Evolutionary conservation across 2,329 filamentous ascomycete genomes (phyloP).

Genomic region (Penicillium brasilianum): DNA sequence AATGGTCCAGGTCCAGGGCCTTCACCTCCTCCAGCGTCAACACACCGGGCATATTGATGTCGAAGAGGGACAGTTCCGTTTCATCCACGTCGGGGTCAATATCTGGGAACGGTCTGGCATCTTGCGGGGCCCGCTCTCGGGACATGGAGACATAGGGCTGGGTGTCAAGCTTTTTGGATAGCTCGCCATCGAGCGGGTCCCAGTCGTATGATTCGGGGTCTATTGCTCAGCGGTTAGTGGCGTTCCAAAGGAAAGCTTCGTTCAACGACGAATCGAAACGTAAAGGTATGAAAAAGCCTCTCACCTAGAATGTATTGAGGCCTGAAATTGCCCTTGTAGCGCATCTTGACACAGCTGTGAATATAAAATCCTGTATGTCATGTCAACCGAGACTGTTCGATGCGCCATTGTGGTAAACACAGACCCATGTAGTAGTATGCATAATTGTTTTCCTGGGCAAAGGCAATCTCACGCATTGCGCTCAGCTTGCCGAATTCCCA

Average conservation of each 20-base stretch:
- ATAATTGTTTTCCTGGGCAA: conserved; percentile 61
- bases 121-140: conserved; percentile 37
- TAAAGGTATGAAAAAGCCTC: conserved; percentile 9
- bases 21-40: conserved; percentile 50
- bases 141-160: conserved; percentile 53
- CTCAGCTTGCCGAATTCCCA: conserved; percentile 69
- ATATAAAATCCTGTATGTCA: conserved; percentile 62
- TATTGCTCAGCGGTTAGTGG: conserved; percentile 25
- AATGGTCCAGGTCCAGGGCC: conserved; percentile 50
- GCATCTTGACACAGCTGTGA: conserved; percentile 60
- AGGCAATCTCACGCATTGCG: conserved; percentile 63
- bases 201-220: conserved; percentile 54
- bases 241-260: background rate
- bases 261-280: conserved; percentile 5
- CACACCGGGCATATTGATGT: conserved; percentile 53
- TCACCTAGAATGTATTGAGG: conserved; percentile 56
- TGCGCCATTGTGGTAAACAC: conserved; percentile 4
- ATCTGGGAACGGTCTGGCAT: conserved; percentile 8
- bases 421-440: conserved; percentile 69
- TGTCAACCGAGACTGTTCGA: background rate
- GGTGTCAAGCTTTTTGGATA: conserved; percentile 48
- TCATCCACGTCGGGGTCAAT: conserved; percentile 39
- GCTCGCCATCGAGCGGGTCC: conserved; percentile 51
- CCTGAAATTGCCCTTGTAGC: conserved; percentile 54
- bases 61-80: conserved; percentile 52